These are phyloP conservation scores for Wickerhamiella sorbophila DNA, from an alignment of 805 yeast species.

Conservation along the genomic window DNA sequence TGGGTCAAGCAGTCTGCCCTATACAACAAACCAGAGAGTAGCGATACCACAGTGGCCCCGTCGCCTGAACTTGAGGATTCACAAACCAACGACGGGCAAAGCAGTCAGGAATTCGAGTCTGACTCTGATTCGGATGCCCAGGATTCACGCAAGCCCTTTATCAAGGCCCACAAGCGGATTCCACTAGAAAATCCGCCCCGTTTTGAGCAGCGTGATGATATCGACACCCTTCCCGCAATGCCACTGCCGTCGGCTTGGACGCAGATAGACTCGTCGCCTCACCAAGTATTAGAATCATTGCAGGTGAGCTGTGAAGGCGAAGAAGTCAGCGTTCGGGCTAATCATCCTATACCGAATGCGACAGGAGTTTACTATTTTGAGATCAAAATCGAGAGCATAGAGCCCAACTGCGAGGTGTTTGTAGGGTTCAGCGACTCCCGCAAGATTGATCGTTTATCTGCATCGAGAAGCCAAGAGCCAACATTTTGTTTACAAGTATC, in stretches of 20 bases:
- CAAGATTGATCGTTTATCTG: slow-evolving; percentile 31
- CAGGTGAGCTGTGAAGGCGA: not conserved
- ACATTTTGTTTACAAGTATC: slow-evolving; percentile 19
- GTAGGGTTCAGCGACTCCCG: slow-evolving; percentile 31
- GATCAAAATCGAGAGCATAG: slow-evolving; percentile 28
- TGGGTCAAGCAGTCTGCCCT: not conserved
- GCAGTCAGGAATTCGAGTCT: too few species aligned
- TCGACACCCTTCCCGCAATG: not conserved
- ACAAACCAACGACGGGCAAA: too few species aligned
- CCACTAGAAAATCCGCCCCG: not conserved
- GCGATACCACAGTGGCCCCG: not conserved
- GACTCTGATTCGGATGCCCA: too few species aligned
- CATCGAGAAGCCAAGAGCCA: slow-evolving; percentile 33
- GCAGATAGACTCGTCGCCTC: not conserved
- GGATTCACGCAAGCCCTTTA: not conserved
- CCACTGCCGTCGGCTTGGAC: not conserved
- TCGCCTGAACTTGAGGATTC: too few species aligned
- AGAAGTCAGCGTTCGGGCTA: slow-evolving; percentile 21
- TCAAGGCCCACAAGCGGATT: not conserved
- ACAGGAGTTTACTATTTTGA: slow-evolving; percentile 41
- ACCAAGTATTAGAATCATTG: not conserved
- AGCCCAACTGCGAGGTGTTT: slow-evolving; percentile 30
- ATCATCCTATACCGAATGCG: slow-evolving; percentile 26
- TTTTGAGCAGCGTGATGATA: not conserved
- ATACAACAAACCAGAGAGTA: not conserved